phyloP scores from a whole-genome alignment of 768 basidiomycete genomes.

The Pleurotus ostreatus region DNA sequence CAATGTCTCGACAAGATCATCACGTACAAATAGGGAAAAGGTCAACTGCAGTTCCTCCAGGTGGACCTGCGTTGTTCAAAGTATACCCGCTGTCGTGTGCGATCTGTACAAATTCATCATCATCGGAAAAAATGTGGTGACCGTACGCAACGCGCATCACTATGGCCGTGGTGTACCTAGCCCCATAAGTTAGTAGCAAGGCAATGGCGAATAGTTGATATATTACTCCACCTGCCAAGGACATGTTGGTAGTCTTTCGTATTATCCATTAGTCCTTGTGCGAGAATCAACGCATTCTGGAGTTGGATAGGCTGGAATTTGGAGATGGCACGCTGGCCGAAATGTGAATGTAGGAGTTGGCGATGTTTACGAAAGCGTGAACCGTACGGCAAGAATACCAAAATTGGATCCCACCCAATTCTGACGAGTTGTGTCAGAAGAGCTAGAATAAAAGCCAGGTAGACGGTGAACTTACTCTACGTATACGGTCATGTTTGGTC shows the following conservation, averaged over 20 bases:
- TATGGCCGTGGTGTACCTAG: constrained; percentile 12
- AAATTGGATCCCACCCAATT: constrained; percentile 14
- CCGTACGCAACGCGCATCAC: constrained; percentile 14
- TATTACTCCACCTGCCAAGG: constrained; percentile 20
- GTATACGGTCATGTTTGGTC: constrained; percentile 15
- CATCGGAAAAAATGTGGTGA: constrained; percentile 12
- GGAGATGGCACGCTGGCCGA: constrained; percentile 3
- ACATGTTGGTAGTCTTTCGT: constrained; percentile 17
- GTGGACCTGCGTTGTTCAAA: constrained; percentile 7
- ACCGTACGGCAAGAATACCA: constrained; percentile 16
- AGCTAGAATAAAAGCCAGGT: neutral
- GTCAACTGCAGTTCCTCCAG: constrained; percentile 14
- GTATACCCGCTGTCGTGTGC: constrained; percentile 3
- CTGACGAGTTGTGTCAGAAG: neutral
- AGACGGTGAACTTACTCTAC: constrained; percentile 10
- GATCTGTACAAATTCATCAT: constrained; percentile 14
- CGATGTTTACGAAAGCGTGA: constrained; percentile 14
- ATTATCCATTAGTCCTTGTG: constrained; percentile 9
- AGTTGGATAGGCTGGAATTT: constrained; percentile 9
- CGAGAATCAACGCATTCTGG: constrained; percentile 16
- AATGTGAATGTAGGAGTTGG: constrained; percentile 12
- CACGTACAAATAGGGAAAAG: constrained; percentile 15
- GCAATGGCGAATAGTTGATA: neutral
- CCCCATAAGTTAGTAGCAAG: neutral
- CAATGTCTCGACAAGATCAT: neutral